Evolutionary conservation across 176 grass and related monocot species (phyloP).

Genomic region (Panicum miliaceum): DNA sequence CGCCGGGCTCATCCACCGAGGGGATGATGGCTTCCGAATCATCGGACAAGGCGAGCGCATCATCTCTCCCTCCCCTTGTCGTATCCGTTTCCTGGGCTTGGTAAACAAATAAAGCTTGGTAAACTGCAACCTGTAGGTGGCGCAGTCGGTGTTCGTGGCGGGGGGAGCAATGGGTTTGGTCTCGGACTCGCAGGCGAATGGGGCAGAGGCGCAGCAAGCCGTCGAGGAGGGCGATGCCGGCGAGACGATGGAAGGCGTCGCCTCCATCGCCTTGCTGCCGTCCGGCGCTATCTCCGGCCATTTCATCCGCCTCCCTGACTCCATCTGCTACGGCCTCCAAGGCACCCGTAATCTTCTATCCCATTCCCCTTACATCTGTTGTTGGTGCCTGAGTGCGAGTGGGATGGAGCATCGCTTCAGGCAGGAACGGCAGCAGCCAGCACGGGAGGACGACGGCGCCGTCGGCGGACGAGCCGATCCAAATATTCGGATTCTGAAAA

Average conservation of each 20-base stretch:
- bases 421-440: no score
- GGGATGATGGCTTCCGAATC: background rate
- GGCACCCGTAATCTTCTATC: constrained; percentile 62
- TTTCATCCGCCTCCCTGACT: constrained; percentile 82
- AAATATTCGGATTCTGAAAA: no score
- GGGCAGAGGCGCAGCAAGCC: background rate
- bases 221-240: constrained; percentile 44
- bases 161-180: constrained; percentile 25
- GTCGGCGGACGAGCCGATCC: no score
- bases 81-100: background rate
- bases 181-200: constrained; percentile 39
- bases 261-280: constrained; percentile 87
- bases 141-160: background rate
- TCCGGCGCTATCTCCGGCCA: constrained; percentile 88
- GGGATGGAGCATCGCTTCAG: no score
- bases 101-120: no score
- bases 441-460: no score
- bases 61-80: background rate
- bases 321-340: constrained; percentile 89
- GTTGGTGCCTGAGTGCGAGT: background rate
- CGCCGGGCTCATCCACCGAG: background rate
- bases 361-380: constrained; percentile 1
- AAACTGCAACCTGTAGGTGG: background rate
- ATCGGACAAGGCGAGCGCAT: background rate
- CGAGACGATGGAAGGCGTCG: constrained; percentile 85